These are phyloP conservation scores for Heterococcus sp. DNA, from an alignment of 108 stramenopile species.

Conservation along the genomic window DNA sequence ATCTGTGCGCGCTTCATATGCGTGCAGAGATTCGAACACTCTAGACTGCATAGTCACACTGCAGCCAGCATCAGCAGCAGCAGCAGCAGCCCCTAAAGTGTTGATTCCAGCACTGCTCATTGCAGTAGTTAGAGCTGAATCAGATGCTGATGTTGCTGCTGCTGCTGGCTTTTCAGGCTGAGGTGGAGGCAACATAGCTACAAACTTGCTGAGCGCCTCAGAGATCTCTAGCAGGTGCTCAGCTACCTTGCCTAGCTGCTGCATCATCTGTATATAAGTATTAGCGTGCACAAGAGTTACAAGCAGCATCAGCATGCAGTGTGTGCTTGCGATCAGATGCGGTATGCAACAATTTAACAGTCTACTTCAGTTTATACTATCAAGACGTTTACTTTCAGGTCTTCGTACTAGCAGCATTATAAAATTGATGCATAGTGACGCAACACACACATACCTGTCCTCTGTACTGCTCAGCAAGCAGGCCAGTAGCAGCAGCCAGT, in stretches of 20 bases:
- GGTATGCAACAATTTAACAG: too few relatives aligned
- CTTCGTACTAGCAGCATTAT: too few relatives aligned
- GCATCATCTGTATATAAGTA: not conserved
- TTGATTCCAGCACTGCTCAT: too few relatives aligned
- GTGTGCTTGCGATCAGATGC: too few relatives aligned
- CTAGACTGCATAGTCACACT: not conserved
- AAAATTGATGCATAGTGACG: too few relatives aligned
- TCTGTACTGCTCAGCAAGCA: too few relatives aligned
- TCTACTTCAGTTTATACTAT: too few relatives aligned
- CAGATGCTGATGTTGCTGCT: not conserved
- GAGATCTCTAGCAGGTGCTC: not conserved
- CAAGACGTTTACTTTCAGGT: too few relatives aligned
- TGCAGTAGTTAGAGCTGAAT: too few relatives aligned
- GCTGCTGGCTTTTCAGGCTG: not conserved
- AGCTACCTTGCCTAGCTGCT: not conserved
- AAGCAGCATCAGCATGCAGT: not conserved
- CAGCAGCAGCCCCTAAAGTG: too few relatives aligned
- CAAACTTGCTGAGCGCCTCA: not conserved
- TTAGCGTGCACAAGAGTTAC: not conserved
- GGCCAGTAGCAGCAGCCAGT: too few relatives aligned
- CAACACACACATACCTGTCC: too few relatives aligned
- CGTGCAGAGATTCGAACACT: conserved; percentile 36
- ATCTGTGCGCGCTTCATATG: conserved; percentile 23
- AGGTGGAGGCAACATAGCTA: not conserved
- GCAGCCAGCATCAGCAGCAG: not conserved